Evolutionary conservation across 1,284 basidiomycete species (phyloP), one percentile per base, ranked within the genome.

Genomic region (Ceratorhiza oryzae-sativae): DNA sequence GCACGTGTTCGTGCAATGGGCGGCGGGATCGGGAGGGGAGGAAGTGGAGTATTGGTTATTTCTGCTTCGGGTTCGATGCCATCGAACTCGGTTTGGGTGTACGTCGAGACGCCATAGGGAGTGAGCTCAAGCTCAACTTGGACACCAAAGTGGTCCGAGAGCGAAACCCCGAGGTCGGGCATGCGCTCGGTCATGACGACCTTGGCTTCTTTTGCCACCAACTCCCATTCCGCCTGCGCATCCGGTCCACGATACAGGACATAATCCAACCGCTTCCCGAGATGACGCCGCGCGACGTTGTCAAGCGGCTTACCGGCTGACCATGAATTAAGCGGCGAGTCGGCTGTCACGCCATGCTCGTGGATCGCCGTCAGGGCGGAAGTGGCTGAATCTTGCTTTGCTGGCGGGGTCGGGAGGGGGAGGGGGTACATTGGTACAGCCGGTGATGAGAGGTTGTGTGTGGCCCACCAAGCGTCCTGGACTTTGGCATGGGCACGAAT

Each of bases 201-300:
- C 72, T 86, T 85, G 75, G 88, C 88, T 58, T 88, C 83, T 1
- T 81, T 81, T 76, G 89, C 90, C 20, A 75, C 68, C 8, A 84
- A 65, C 56, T 80, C 80, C 49, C 53, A 70, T 13, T 36, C 46
- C 9, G 32, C 55, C 27, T 56, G 67, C 30, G 42, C 53, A 13
- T 70, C 67, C 0, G 95, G 93, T 56, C 91, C 90, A 41, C 95
- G 90, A 81, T 89, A 98, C 74, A 98, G 86, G 77, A 98, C 86
- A 78, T 99, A 99, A 80, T 99, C 97, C 34, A 99, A 88, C 15
- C 97, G 88, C 80, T 99, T 99, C 34, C 97, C 97, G 75, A 88
- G 86, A 77, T 85, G 87, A 78, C 83, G 83, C 71, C 84, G 85
- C 15, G 90, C 88, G 72, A 87, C 80, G 0, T 81, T 77, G 75